Evolutionary conservation across 2,329 filamentous ascomycete genomes (phyloP).

Genomic region (Diplodia intermedia): DNA sequence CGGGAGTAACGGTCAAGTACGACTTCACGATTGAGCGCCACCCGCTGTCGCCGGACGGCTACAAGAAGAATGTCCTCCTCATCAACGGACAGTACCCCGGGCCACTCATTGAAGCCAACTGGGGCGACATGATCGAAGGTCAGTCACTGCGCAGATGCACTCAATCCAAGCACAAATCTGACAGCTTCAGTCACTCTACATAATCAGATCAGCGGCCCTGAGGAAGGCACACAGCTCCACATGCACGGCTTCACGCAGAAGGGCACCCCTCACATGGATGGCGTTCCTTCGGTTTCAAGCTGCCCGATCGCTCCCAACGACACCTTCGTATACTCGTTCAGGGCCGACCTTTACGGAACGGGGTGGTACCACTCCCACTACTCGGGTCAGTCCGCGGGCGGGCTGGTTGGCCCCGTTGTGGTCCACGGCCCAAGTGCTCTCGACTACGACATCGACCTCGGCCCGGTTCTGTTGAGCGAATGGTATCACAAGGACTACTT

Average conservation of each 20-base stretch:
- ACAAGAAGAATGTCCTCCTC: conserved; percentile 40
- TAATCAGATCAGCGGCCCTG: conserved; percentile 5
- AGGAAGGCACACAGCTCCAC: conserved; percentile 46
- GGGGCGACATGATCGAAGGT: conserved; percentile 43
- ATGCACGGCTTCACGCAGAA: conserved; percentile 45
- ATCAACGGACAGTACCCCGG: conserved; percentile 46
- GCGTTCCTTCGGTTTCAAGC: conserved; percentile 45
- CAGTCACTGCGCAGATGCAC: conserved; percentile 3
- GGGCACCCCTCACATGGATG: conserved; percentile 45
- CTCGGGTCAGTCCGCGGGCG: conserved; percentile 40
- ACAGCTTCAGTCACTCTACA: conserved; percentile 22
- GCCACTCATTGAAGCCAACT: conserved; percentile 44
- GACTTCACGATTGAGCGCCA: conserved; percentile 32
- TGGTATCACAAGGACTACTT: conserved; percentile 54
- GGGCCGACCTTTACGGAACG: conserved; percentile 45
- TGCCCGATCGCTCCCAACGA: conserved; percentile 47
- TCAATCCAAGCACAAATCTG: not conserved
- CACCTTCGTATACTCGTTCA: conserved; percentile 39
- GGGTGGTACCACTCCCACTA: conserved; percentile 40
- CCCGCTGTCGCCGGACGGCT: conserved; percentile 39
- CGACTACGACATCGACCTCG: conserved; percentile 41
- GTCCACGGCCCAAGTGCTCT: conserved; percentile 39
- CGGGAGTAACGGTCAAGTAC: conserved; percentile 23
- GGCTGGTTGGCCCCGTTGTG: conserved; percentile 40
- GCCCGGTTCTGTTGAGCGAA: conserved; percentile 38